Percentiles rank a stretch among this genome's conserved stretches.
phyloP scores from a whole-genome alignment of 2,329 filamentous ascomycete species.

The Exophiala bonariae region DNA sequence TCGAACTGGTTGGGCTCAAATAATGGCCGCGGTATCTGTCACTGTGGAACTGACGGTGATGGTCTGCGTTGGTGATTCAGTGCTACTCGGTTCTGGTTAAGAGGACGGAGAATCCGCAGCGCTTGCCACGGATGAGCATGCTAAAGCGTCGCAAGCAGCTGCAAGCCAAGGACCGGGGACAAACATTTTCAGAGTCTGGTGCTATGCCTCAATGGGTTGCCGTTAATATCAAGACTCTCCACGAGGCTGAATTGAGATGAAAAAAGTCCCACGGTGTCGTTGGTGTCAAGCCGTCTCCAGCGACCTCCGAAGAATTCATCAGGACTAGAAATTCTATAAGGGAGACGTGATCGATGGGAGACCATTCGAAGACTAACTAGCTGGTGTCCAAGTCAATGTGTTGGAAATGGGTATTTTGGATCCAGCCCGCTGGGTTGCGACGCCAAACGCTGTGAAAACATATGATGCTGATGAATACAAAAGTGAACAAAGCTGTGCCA shows the following conservation, averaged over 20 bases:
- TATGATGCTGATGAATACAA: slow-evolving; percentile 33
- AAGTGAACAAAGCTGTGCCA: slow-evolving; percentile 40
- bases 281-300: slow-evolving; percentile 49
- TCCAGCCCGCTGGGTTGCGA: slow-evolving; percentile 20
- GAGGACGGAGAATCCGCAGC: too few relatives aligned
- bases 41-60: too few relatives aligned
- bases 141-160: slow-evolving; percentile 9
- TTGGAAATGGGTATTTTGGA: slow-evolving; percentile 40
- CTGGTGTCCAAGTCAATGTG: slow-evolving; percentile 55
- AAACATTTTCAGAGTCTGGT: slow-evolving; percentile 18
- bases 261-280: slow-evolving; percentile 48
- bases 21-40: too few relatives aligned
- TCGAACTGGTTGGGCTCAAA: too few relatives aligned
- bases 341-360: slow-evolving; percentile 56
- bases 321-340: slow-evolving; percentile 48
- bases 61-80: too few relatives aligned
- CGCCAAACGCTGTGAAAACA: slow-evolving; percentile 13
- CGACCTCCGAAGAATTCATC: slow-evolving; percentile 43
- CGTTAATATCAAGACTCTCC: slow-evolving; percentile 15
- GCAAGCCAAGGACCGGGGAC: slow-evolving; percentile 19
- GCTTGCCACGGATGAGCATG: slow-evolving; percentile 2
- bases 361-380: slow-evolving; percentile 60
- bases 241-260: slow-evolving; percentile 41
- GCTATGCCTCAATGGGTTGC: slow-evolving; percentile 17
- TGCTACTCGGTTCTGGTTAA: too few relatives aligned